Base-by-base conservation (phyloP, 2,329 filamentous ascomycete species). In the Microascus cirrosus region DNA sequence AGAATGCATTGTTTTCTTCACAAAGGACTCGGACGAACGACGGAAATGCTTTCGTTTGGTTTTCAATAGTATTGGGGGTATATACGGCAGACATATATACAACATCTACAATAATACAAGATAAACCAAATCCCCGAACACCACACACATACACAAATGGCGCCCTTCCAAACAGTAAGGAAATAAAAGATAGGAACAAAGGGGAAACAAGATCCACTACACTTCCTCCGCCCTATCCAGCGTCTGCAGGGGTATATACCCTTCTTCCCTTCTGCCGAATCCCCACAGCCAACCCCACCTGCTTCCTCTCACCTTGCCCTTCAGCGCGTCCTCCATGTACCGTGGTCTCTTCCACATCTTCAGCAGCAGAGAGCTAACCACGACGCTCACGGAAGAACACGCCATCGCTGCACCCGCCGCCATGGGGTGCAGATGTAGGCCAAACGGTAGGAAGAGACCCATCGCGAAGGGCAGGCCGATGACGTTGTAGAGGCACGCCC, bases 391-490 rank as follows among this genome's bases (percentile, higher is more conserved):
- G 63, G 87, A 93, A 59, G 88, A 94, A 62, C 81, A 84, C 1
- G 92, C 93, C 92, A 99, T 97, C 55, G 94, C 94, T 3, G 89
- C 90, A 22, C 91, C 92, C 1, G 94, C 94, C 55, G 92, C 91
- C 86, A 97, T 93, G 25, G 94, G 92, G 64, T 95, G 94, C 62
- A 97, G 77, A 65, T 91, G 86, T 60, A 89, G 82, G 35, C 93
- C 94, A 63, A 96, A 84, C 1, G 94, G 93, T 4, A 99, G 77
- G 76, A 97, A 95, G 65, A 97, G 74, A 25, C 94, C 94, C 94
- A 97, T 97, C 48, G 94, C 94, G 65, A 99, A 95, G 2, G 94
- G 94, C 15, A 99, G 78, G 1, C 94, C 94, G 60, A 97, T 74
- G 54, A 90, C 62, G 70, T 99, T 99, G 80, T 99, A 99, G 62